A percentile compares a stretch with the other conserved stretches of the same genome.
Conservation (phyloP, 139 green algal genomes). For the Picochlorum sp. region DNA sequence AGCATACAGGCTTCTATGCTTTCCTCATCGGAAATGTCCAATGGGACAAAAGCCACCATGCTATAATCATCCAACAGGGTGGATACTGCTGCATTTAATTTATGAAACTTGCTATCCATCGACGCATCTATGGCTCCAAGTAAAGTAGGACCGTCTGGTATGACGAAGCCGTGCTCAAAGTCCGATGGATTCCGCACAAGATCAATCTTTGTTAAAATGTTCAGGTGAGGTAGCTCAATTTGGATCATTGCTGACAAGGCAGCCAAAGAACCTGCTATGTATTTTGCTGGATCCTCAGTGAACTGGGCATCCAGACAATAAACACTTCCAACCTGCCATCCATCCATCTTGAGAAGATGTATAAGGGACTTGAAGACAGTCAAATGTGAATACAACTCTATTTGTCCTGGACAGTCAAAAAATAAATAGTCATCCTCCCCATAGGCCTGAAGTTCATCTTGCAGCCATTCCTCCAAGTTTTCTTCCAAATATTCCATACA, state of each 20-base stretch:
- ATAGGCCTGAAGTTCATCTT: constrained; percentile 70
- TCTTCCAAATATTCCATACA: constrained; percentile 99
- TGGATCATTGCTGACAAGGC: constrained; percentile 88
- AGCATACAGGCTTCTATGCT: constrained; percentile 61
- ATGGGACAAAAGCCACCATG: constrained; percentile 76
- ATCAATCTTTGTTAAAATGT: constrained; percentile 96
- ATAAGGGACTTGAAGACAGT: constrained; percentile 76
- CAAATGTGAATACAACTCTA: constrained; percentile 96
- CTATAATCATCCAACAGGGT: constrained; percentile 70
- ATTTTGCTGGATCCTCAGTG: constrained; percentile 70
- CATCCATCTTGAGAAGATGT: constrained; percentile 60
- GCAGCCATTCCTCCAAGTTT: constrained; percentile 86
- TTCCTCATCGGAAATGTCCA: constrained; percentile 60
- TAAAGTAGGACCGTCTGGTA: constrained; percentile 57
- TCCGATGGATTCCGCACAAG: constrained; percentile 61
- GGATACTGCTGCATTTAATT: constrained; percentile 56
- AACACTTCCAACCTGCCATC: constrained; percentile 50
- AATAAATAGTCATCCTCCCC: constrained; percentile 97
- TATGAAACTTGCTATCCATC: constrained; percentile 49
- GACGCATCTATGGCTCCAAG: constrained; percentile 29
- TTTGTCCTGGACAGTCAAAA: constrained; percentile 94
- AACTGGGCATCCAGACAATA: constrained; percentile 94
- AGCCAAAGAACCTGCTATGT: constrained; percentile 63
- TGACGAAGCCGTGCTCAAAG: constrained; percentile 50
- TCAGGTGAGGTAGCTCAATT: constrained; percentile 94